Conservation (phyloP, 305 asterid genomes). For the Caryopteris hybrid region DNA sequence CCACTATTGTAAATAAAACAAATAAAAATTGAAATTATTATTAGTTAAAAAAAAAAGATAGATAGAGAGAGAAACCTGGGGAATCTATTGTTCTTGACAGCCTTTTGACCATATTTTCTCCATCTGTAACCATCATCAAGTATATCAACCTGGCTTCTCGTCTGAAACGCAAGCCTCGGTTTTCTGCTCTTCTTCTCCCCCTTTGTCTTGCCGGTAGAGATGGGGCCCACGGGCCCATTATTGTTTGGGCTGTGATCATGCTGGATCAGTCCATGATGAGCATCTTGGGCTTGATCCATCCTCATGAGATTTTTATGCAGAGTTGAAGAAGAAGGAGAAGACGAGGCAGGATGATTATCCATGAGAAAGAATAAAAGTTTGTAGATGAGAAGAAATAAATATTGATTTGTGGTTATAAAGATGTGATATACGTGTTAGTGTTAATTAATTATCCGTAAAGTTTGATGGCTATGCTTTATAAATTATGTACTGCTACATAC, state of each 20-base stretch:
- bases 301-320: conserved; percentile 18
- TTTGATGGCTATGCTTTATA: too few species aligned
- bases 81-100: conserved; percentile 73
- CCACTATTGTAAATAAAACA: too few species aligned
- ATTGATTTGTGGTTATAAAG: conserved; percentile 19
- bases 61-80: conserved; percentile 54
- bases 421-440: too few species aligned
- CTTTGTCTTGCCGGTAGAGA: conserved; percentile 29
- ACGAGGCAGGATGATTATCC: conserved; percentile 16
- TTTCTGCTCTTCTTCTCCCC: conserved; percentile 44
- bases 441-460: too few species aligned
- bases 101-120: conserved; percentile 90
- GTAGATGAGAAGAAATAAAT: neutral
- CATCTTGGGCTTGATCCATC: conserved; percentile 4
- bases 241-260: conserved; percentile 1
- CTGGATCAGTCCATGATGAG: neutral
- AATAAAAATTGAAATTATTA: neutral
- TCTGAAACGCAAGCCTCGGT: conserved; percentile 69
- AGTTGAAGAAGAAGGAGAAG: conserved; percentile 20
- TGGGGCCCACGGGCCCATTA: conserved; percentile 28
- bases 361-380: conserved; percentile 10
- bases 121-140: conserved; percentile 89
- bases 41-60: neutral
- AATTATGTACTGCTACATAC: too few species aligned
- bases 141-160: conserved; percentile 81